These are phyloP conservation scores for Musa acuminata DNA, from an alignment of 176 grass and related monocot species.

Conservation along the genomic window DNA sequence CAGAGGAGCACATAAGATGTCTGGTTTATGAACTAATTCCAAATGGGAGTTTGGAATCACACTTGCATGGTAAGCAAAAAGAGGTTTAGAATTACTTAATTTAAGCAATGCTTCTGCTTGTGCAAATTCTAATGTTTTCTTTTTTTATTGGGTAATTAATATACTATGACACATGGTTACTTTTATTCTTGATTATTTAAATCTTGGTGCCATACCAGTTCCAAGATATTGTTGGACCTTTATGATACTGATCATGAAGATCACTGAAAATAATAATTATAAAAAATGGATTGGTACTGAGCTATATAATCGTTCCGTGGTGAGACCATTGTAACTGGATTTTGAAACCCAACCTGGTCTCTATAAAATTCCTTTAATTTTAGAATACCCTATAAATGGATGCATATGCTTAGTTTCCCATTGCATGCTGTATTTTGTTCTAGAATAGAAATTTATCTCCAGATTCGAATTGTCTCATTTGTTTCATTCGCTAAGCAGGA, in stretches of 20 bases:
- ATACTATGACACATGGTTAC: no score
- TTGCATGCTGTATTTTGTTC: not conserved
- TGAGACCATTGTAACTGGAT: no score
- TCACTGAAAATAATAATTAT: no score
- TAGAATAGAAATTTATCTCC: not conserved
- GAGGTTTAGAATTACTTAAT: not conserved
- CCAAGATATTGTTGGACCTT: not conserved
- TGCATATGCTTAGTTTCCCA: not conserved
- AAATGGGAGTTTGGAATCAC: conserved; percentile 95
- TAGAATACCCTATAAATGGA: no score
- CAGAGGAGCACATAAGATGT: conserved; percentile 72
- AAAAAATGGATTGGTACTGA: no score
- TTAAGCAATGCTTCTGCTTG: not conserved
- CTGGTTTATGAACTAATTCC: conserved; percentile 93
- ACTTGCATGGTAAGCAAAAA: conserved; percentile 68
- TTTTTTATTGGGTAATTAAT: no score
- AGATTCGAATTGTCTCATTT: conserved; percentile 10
- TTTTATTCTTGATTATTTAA: no score
- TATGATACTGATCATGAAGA: not conserved
- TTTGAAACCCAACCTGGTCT: no score
- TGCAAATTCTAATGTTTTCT: not conserved
- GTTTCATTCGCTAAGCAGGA: conserved; percentile 30
- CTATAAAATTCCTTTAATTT: no score
- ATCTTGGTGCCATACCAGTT: no score
- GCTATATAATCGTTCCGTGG: no score